Base-by-base conservation (phyloP, 495 filamentous ascomycete species). In the Neurospora africana region DNA sequence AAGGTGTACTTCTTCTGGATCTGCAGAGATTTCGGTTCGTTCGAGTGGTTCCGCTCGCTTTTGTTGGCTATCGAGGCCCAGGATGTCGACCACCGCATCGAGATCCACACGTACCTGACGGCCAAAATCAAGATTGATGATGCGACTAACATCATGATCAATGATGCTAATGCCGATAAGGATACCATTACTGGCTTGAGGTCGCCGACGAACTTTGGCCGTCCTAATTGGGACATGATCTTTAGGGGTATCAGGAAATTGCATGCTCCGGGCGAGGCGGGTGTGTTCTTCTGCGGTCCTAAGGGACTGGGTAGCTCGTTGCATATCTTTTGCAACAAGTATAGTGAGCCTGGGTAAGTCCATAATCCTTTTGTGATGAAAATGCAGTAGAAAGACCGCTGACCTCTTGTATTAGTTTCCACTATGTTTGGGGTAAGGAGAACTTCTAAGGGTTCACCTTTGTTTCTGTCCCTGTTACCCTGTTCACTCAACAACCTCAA, bases 1-100 rank as follows among this genome's bases (percentile, higher is more conserved):
- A 94, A 93, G 79, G 90, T 94, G 39, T 94, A 93, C 83, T 93
- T 94, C 82, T 92, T 93, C 85, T 94, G 91, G 91, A 87, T 93
- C 76, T 92, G 91, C 84, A 83, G 90, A 78, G 91, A 93, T 77
- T 91, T 93, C 75, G 90, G 89, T 33, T 90, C 88, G 5, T 93
- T 92, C 74, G 91, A 93, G 82, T 94, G 91, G 91, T 94, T 94
- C 85, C 85, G 89, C 44, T 92, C 90, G 23, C 82, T 94, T 40
- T 87, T 94, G 30, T 84, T 92, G 69, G 91, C 91, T 71, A 93
- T 94, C 76, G 91, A 94, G 80, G 91, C 91, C 15, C 91, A 93
- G 82, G 92, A 94, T 82, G 86, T 93, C 76, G 90, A 91, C 75
- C 87, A 90, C 81, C 84, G 89, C 47, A 93, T 94, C 75, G 92